A percentile compares a stretch with the other conserved stretches of the same genome.
Conservation (phyloP, 805 yeast species). For the Yamadazyma ubonensis region DNA sequence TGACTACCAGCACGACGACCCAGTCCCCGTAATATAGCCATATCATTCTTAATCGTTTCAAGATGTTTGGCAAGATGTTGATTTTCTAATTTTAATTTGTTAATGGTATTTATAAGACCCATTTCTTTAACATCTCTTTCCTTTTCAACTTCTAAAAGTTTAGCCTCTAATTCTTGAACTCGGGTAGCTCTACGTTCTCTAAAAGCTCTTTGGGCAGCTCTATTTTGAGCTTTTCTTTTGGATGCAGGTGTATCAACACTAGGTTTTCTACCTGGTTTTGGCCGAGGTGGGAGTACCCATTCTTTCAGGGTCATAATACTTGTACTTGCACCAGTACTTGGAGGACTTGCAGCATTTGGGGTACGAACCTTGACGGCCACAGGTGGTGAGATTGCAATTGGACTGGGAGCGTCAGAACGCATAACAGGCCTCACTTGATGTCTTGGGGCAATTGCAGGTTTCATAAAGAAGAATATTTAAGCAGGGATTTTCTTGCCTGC, state of each 20-base stretch:
- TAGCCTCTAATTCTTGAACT: slow-evolving; percentile 73
- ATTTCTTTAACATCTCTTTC: slow-evolving; percentile 63
- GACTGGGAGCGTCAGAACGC: slow-evolving; percentile 1
- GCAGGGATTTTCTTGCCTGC: not conserved
- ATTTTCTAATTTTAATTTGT: slow-evolving; percentile 47
- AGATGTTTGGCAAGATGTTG: slow-evolving; percentile 40
- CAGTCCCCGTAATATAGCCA: slow-evolving; percentile 16
- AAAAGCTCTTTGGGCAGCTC: slow-evolving; percentile 94
- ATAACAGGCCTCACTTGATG: slow-evolving; percentile 13
- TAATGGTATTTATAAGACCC: slow-evolving; percentile 51
- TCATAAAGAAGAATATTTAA: not conserved
- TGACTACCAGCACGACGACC: not conserved
- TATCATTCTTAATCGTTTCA: slow-evolving; percentile 41
- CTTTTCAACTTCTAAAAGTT: slow-evolving; percentile 63
- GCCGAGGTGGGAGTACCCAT: slow-evolving; percentile 59
- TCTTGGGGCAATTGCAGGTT: not conserved
- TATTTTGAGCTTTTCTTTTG: slow-evolving; percentile 83
- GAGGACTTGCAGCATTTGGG: not conserved
- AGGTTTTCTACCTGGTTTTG: slow-evolving; percentile 61
- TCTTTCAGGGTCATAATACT: slow-evolving; percentile 55
- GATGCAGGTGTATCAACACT: slow-evolving; percentile 77
- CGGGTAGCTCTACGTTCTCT: slow-evolving; percentile 83
- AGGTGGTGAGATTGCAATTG: slow-evolving; percentile 12
- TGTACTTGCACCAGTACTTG: not conserved
- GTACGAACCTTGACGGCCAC: slow-evolving; percentile 8